These are phyloP conservation scores for Apiotrichum veenhuisii DNA, from an alignment of 1,284 basidiomycete genomes.

Conservation along the genomic window DNA sequence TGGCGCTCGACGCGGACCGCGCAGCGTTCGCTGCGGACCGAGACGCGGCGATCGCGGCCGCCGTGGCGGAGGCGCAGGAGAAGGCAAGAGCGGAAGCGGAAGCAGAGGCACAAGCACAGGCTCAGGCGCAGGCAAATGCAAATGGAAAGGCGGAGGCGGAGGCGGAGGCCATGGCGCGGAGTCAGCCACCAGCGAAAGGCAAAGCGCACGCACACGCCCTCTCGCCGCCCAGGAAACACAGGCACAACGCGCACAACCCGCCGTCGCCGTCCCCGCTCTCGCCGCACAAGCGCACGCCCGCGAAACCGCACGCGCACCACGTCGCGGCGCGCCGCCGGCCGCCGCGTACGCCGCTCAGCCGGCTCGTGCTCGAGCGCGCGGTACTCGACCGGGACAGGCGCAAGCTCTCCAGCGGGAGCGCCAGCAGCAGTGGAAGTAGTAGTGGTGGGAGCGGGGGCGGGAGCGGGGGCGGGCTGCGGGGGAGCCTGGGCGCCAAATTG, in stretches of 20 bases:
- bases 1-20: slow-evolving; percentile 58
- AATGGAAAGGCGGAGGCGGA: slow-evolving; percentile 44
- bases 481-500: too few relatives aligned
- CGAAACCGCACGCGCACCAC: background rate
- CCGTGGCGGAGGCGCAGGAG: slow-evolving; percentile 46
- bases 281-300: slow-evolving; percentile 22
- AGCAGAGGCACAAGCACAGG: background rate
- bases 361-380: slow-evolving; percentile 38
- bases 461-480: too few relatives aligned
- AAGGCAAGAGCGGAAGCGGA: slow-evolving; percentile 49
- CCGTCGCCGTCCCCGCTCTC: slow-evolving; percentile 39
- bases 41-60: slow-evolving; percentile 37
- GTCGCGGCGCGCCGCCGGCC: slow-evolving; percentile 11
- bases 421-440: background rate
- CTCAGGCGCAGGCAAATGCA: too few relatives aligned
- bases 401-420: background rate
- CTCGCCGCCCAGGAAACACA: slow-evolving; percentile 6
- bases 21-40: slow-evolving; percentile 57
- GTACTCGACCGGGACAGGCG: background rate
- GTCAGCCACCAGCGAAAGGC: slow-evolving; percentile 52
- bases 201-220: slow-evolving; percentile 1
- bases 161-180: slow-evolving; percentile 52
- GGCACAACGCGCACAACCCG: slow-evolving; percentile 21
- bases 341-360: slow-evolving; percentile 35
- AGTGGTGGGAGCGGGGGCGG: too few relatives aligned